phyloP scores from a whole-genome alignment of 345 rosid genomes.

The Microthlaspi erraticum region DNA sequence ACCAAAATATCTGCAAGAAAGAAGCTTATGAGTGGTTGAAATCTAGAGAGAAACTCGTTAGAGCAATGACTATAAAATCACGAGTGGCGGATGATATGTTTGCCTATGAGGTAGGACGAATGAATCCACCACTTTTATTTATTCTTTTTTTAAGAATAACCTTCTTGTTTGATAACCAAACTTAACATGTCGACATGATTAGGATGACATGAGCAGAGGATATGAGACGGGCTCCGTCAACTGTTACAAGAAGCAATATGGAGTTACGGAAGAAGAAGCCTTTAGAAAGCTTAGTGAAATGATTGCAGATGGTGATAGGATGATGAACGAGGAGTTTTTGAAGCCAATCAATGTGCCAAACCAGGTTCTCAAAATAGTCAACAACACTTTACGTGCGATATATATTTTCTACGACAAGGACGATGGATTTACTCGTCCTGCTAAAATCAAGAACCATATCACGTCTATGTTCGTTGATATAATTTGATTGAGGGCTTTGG shows the following conservation, averaged over 20 bases:
- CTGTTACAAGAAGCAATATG: slow-evolving; percentile 31
- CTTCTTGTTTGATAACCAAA: neutral
- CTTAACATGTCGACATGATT: slow-evolving; percentile 4
- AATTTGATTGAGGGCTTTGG: neutral
- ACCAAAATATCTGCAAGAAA: neutral
- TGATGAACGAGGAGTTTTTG: slow-evolving; percentile 21
- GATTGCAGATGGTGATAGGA: neutral
- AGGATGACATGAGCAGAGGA: slow-evolving; percentile 47
- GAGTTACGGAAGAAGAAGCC: slow-evolving; percentile 20
- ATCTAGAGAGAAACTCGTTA: slow-evolving; percentile 6
- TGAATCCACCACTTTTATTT: neutral
- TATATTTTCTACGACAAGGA: neutral
- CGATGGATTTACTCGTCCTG: neutral
- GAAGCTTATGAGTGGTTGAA: slow-evolving; percentile 25
- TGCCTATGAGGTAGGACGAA: neutral
- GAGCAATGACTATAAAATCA: neutral
- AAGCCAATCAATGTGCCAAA: slow-evolving; percentile 19
- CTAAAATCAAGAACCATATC: neutral
- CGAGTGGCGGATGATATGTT: neutral
- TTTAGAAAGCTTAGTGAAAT: neutral
- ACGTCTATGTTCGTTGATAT: neutral
- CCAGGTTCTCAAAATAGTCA: neutral
- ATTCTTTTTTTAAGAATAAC: no score
- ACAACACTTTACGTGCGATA: neutral
- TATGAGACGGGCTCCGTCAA: neutral